phyloP scores from a whole-genome alignment of 2,329 filamentous ascomycete genomes.

The Neonectria ditissima region DNA sequence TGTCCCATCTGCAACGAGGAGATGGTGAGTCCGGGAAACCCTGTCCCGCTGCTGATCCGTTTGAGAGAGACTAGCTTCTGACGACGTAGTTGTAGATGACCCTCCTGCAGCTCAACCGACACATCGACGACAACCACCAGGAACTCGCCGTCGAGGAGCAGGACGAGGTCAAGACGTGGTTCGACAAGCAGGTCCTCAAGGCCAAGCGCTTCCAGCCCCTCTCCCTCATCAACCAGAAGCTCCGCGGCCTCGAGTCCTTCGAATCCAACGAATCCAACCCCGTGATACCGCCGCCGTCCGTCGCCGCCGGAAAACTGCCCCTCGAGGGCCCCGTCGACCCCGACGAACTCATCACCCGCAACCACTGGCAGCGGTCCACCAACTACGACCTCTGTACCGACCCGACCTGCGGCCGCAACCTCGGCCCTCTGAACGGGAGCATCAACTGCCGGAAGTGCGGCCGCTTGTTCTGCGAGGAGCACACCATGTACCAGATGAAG shows the following conservation, averaged over 20 bases:
- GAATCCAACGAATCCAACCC: constrained; percentile 83
- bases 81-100: constrained; percentile 72
- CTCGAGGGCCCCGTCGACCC: constrained; percentile 72
- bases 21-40: constrained; percentile 77
- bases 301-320: constrained; percentile 54
- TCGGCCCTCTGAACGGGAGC: constrained; percentile 83
- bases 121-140: constrained; percentile 89
- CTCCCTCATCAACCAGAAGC: constrained; percentile 90
- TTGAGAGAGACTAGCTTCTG: constrained; percentile 2
- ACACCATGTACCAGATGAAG: constrained; percentile 99
- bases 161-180: constrained; percentile 97
- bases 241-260: constrained; percentile 92
- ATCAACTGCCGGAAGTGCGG: constrained; percentile 96
- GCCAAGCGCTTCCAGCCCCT: constrained; percentile 94
- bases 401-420: constrained; percentile 81
- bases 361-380: constrained; percentile 87
- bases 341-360: constrained; percentile 87
- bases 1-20: constrained; percentile 99
- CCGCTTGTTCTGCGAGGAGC: constrained; percentile 93
- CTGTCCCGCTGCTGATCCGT: neutral
- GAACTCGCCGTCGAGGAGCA: constrained; percentile 90
- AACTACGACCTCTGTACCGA: constrained; percentile 87
- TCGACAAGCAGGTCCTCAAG: constrained; percentile 92
- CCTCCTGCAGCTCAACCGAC: constrained; percentile 87
- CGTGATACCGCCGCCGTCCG: constrained; percentile 46